Conservation (phyloP, 805 yeast species). For the Lipomyces lipofer region DNA sequence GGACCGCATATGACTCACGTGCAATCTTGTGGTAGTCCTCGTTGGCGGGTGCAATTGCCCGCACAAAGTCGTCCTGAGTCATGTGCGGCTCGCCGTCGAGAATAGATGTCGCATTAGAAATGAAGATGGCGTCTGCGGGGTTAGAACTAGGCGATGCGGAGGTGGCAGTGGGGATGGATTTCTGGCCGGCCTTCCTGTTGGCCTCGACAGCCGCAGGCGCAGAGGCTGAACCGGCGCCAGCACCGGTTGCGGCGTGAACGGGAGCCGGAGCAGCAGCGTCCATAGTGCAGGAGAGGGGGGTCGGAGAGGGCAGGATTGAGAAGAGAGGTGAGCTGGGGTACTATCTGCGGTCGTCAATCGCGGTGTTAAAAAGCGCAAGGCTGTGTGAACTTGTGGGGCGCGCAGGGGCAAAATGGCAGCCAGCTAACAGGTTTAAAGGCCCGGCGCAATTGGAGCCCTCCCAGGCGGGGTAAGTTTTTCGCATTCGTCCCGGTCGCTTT, state of each 20-base stretch:
- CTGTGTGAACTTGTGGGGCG: too few species aligned
- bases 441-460: neutral
- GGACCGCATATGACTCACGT: constrained; percentile 62
- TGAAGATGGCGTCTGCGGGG: constrained; percentile 15
- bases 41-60: constrained; percentile 47
- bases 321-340: neutral
- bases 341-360: neutral
- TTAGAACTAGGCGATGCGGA: neutral
- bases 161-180: neutral
- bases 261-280: constrained; percentile 1
- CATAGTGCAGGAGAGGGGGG: neutral
- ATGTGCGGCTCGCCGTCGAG: constrained; percentile 39
- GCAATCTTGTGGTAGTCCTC: constrained; percentile 56
- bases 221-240: neutral
- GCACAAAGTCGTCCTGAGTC: constrained; percentile 46
- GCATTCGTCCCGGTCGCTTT: too few species aligned
- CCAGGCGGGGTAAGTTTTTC: too few species aligned
- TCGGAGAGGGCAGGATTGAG: neutral
- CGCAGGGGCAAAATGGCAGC: too few species aligned
- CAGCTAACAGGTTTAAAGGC: neutral
- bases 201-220: too few species aligned
- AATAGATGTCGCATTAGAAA: constrained; percentile 14
- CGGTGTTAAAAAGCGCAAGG: too few species aligned
- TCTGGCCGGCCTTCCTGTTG: too few species aligned
- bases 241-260: constrained; percentile 2